These are phyloP conservation scores for Claviceps sp. DNA, from an alignment of 2,329 filamentous ascomycete genomes.

Conservation along the genomic window DNA sequence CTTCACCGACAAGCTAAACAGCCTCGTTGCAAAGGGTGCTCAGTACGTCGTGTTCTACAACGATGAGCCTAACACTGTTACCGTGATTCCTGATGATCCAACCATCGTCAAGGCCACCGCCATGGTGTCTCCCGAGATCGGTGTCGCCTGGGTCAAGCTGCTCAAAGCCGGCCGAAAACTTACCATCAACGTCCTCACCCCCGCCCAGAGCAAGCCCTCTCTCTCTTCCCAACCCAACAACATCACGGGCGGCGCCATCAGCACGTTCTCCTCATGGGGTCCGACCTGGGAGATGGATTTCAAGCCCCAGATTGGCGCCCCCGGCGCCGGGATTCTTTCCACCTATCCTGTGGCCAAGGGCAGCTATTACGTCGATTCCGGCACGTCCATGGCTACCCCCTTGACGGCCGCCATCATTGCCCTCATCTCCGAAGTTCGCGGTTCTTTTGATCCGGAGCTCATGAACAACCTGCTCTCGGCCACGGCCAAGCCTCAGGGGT, in stretches of 20 bases:
- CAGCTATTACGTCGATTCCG: slow-evolving; percentile 36
- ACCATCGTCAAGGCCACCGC: slow-evolving; percentile 16
- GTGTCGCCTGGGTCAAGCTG: slow-evolving; percentile 25
- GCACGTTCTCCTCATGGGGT: slow-evolving; percentile 43
- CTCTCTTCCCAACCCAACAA: slow-evolving; percentile 5
- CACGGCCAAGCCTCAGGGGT: slow-evolving; percentile 33
- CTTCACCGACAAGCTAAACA: not conserved
- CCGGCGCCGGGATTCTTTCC: slow-evolving; percentile 43
- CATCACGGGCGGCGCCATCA: slow-evolving; percentile 34
- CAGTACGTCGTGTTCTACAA: slow-evolving; percentile 51
- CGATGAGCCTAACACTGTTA: slow-evolving; percentile 24
- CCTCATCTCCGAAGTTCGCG: slow-evolving; percentile 35
- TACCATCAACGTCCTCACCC: not conserved
- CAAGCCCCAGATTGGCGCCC: slow-evolving; percentile 41
- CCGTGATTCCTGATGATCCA: slow-evolving; percentile 7
- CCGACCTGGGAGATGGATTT: slow-evolving; percentile 43
- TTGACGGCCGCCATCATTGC: slow-evolving; percentile 40
- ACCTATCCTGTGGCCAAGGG: slow-evolving; percentile 34
- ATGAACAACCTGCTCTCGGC: slow-evolving; percentile 36
- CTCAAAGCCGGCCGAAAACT: slow-evolving; percentile 26
- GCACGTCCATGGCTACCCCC: slow-evolving; percentile 48
- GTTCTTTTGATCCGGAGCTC: slow-evolving; percentile 32
- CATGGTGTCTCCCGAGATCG: slow-evolving; percentile 28
- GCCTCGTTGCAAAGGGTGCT: slow-evolving; percentile 30
- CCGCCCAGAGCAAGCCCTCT: not conserved